Evolutionary conservation across 768 basidiomycete species (phyloP), one percentile per base, ranked within the genome.

Genomic region (Brasilioporus rufonigricans): DNA sequence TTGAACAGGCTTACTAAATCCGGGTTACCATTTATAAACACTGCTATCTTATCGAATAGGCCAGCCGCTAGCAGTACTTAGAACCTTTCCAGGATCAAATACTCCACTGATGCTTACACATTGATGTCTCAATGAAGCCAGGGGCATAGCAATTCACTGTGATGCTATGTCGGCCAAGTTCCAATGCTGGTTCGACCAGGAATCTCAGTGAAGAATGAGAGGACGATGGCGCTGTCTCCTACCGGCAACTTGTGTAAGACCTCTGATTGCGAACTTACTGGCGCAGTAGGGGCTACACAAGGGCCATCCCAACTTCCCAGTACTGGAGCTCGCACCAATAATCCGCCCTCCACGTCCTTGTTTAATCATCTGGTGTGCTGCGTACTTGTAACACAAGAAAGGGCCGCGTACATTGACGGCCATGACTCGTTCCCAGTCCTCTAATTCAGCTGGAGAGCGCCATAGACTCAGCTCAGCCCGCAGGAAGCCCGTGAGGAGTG

Each of bases 121-220:
- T 48, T 10, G 57, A 43, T 1, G 68, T 76, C 4, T 56, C 32
- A 32, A 74, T 64, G 10, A 55, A 31, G 3, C 75, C 73, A 0
- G 76, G 76, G 3, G 73, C 69, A 46, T 76, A 77, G 0, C 68
- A 60, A 35, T 76, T 74, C 3, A 73, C 75, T 0, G 73, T 75
- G n/a, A 76, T 74, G 8, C 60, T 53, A 38, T 74, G 55, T 23
- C 48, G 32, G 0, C 67, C 68, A 24, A 72, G 58, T 55, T 75
- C 74, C 23, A 61, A 9, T 14, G 64, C 56, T 57, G 14, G 31
- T 23, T n/a, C 19, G 11, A 24, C 19, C 10, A 44, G 14, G 11
- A 9, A 27, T 24, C 2, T 35, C n/a, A 23, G 23, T 40, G 3
- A 23, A 9, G 31, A 40, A 5, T 8, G 7, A 18, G 23, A 14